phyloP scores from a whole-genome alignment of 2,329 filamentous ascomycete species.

The Purpureocillium lavendulum region DNA sequence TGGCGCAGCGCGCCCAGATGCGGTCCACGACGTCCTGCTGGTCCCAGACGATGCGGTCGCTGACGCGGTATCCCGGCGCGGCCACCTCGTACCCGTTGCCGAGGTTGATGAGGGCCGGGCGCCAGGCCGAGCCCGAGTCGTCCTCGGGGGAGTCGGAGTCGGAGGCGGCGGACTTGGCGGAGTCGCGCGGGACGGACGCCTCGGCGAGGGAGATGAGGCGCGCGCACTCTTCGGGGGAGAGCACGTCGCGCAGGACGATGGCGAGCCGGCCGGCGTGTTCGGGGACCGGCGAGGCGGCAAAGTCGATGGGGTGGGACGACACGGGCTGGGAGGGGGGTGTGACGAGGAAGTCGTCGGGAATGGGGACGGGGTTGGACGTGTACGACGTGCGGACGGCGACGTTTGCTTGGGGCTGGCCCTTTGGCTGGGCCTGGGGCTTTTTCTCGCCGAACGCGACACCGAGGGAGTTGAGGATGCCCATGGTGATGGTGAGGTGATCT shows the following conservation, averaged over 20 bases:
- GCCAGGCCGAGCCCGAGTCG: slow-evolving; percentile 41
- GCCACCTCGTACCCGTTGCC: slow-evolving; percentile 52
- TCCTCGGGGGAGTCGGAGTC: slow-evolving; percentile 4
- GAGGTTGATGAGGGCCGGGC: slow-evolving; percentile 59
- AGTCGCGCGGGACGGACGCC: slow-evolving; percentile 29
- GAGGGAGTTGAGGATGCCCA: too few species aligned
- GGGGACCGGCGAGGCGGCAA: slow-evolving; percentile 35
- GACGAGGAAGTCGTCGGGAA: neutral
- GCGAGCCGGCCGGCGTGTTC: slow-evolving; percentile 47
- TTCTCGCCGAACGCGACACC: too few species aligned
- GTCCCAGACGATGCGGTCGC: slow-evolving; percentile 74
- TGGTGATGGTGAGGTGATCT: too few species aligned
- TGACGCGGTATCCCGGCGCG: slow-evolving; percentile 50
- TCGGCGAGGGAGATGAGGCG: slow-evolving; percentile 43
- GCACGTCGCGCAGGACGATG: slow-evolving; percentile 50
- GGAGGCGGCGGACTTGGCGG: neutral
- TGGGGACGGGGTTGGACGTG: slow-evolving; percentile 3
- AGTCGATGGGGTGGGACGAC: slow-evolving; percentile 40
- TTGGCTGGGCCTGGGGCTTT: too few species aligned
- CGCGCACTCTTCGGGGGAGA: slow-evolving; percentile 49
- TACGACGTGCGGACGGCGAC: neutral
- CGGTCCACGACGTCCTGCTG: slow-evolving; percentile 50
- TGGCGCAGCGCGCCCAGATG: slow-evolving; percentile 51
- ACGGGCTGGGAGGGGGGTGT: neutral
- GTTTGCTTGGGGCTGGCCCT: neutral